These are phyloP conservation scores for Annona cherimola DNA, from an alignment of 164 flowering plant genomes.

Conservation along the genomic window DNA sequence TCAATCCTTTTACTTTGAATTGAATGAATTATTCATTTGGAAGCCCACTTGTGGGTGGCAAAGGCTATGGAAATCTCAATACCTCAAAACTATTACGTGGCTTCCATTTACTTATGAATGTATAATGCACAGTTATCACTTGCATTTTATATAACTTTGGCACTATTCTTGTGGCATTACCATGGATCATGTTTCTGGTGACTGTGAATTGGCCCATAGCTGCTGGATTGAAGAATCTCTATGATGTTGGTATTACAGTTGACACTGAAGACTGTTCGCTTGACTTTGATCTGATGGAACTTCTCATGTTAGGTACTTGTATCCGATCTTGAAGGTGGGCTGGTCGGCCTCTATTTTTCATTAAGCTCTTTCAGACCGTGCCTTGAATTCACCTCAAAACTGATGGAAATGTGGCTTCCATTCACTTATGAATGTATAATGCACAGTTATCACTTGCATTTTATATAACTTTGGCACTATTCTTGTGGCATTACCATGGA, in stretches of 20 bases:
- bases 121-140: neutral
- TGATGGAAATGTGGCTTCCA: constrained; percentile 5
- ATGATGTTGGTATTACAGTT: too few relatives aligned
- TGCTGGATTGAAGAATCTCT: too few relatives aligned
- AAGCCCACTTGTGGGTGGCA: neutral
- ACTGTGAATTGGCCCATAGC: too few relatives aligned
- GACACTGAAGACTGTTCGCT: too few relatives aligned
- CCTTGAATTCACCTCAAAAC: constrained; percentile 16
- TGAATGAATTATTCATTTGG: neutral
- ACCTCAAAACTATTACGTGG: neutral
- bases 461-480: too few relatives aligned
- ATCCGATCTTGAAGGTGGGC: constrained; percentile 33
- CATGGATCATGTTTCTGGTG: too few relatives aligned
- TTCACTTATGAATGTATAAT: neutral
- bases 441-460: neutral
- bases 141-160: too few relatives aligned
- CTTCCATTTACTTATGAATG: neutral
- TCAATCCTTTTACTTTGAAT: neutral
- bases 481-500: too few relatives aligned
- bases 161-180: too few relatives aligned
- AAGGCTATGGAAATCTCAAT: neutral
- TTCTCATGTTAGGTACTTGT: constrained; percentile 20
- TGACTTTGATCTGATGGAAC: neutral
- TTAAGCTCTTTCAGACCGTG: neutral
- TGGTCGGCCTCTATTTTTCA: constrained; percentile 29